phyloP scores from a whole-genome alignment of 1,284 basidiomycete species.

The Rhodotorula glutinis region DNA sequence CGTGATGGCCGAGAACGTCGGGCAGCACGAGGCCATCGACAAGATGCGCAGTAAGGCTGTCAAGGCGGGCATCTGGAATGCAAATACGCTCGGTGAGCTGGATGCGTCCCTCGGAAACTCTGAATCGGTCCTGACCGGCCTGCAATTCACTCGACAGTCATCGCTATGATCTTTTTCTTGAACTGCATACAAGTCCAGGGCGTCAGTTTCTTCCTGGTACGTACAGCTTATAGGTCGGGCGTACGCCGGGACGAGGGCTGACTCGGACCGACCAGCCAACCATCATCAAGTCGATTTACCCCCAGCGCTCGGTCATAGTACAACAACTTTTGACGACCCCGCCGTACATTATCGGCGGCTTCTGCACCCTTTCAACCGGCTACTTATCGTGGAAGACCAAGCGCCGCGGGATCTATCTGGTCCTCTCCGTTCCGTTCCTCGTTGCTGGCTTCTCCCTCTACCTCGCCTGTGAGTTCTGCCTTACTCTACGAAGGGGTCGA shows the following conservation, averaged over 20 bases:
- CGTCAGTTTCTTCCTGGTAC: not conserved
- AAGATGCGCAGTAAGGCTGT: slow-evolving; percentile 39
- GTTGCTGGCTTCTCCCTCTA: slow-evolving; percentile 2
- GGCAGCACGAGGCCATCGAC: slow-evolving; percentile 44
- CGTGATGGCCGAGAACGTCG: slow-evolving; percentile 49
- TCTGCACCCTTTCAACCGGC: slow-evolving; percentile 38
- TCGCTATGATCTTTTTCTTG: slow-evolving; percentile 43
- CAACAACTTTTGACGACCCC: slow-evolving; percentile 49
- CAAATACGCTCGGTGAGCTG: slow-evolving; percentile 27
- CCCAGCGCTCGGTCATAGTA: slow-evolving; percentile 43
- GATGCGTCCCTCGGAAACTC: not conserved
- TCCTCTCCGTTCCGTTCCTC: slow-evolving; percentile 44
- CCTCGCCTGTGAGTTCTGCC: not conserved
- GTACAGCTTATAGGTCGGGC: not conserved
- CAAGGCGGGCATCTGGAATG: slow-evolving; percentile 39
- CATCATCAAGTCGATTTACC: slow-evolving; percentile 49
- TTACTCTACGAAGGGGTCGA: no score
- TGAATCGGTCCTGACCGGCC: no score
- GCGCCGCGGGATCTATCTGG: slow-evolving; percentile 42
- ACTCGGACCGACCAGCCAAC: slow-evolving; percentile 11
- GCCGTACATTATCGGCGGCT: slow-evolving; percentile 41
- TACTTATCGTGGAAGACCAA: slow-evolving; percentile 45
- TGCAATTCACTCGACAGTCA: not conserved
- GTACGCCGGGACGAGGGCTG: not conserved
- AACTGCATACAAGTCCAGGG: slow-evolving; percentile 49